These are phyloP conservation scores for Stipa capillata DNA, from an alignment of 176 grass and related monocot genomes.

Conservation along the genomic window DNA sequence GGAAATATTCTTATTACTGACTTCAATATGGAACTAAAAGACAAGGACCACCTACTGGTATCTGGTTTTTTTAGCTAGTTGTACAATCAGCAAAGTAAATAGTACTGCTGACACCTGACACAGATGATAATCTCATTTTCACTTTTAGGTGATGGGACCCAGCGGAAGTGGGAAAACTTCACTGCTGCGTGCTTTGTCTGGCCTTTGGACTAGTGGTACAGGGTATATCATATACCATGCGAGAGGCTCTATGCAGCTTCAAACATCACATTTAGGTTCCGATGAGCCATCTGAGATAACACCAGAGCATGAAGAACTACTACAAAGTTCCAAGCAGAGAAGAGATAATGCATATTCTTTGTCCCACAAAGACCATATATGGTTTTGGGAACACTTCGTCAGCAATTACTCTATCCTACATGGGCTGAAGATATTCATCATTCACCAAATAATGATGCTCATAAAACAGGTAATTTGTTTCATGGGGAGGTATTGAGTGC, in stretches of 20 bases:
- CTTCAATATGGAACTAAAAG: constrained; percentile 62
- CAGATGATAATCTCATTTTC: constrained; percentile 2
- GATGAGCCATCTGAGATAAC: constrained; percentile 30
- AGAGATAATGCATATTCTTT: constrained; percentile 78
- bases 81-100: constrained; percentile 17
- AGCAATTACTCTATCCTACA: constrained; percentile 93
- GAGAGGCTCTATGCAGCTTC: constrained; percentile 29
- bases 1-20: constrained; percentile 71
- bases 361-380: constrained; percentile 96
- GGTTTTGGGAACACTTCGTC: constrained; percentile 90
- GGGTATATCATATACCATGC: constrained; percentile 72
- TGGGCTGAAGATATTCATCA: constrained; percentile 57
- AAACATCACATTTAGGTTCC: constrained; percentile 31
- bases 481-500: background rate
- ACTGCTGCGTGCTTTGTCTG: constrained; percentile 84
- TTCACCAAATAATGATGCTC: constrained; percentile 28
- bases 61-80: background rate
- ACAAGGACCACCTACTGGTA: constrained; percentile 89
- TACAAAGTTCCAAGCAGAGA: constrained; percentile 57
- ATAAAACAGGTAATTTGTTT: constrained; percentile 41
- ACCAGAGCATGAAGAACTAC: constrained; percentile 34
- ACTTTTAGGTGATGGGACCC: constrained; percentile 85
- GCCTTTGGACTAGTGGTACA: constrained; percentile 83
- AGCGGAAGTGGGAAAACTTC: constrained; percentile 98
- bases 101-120: background rate